Evolutionary conservation across 345 rosid species (phyloP), one percentile per base, ranked within the genome.

Genomic region (Durio zibethinus): DNA sequence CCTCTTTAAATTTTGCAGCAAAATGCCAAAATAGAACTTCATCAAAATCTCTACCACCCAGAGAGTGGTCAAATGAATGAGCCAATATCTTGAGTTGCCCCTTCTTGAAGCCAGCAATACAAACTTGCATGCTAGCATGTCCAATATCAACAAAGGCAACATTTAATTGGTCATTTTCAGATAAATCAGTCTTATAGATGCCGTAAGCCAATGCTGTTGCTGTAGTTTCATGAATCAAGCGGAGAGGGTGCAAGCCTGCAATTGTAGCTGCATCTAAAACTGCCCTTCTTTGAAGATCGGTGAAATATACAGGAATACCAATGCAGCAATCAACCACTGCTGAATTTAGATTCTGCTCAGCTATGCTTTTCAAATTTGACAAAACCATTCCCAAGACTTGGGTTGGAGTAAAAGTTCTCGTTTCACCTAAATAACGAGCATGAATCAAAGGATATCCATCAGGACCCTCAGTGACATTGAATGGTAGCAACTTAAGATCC

Each of bases 191-290:
- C 88, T 96, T 96, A 77, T 96, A 96, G 61, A 96, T 92, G 43
- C 99, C 99, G 84, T 96, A 96, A 4, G 97, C 98, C 88, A 96
- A 80, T 5, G 99, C 98, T 8, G 99, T 96, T 7, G 98, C 98
- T 2, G 98, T 92, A 0, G 97, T 93, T 83, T 96, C 99, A 76
- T 92, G 98, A 60, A 96, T 75, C 92, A 96, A 76, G 7, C 81
- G 94, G 48, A 96, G 85, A 15, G 99, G 99, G 75, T 87, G 97
- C 83, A 96, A 84, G 40, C 98, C 99, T 1, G 98, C 97, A 77
- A 96, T 92, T 15, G 88, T 90, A 4, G 99, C 98, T 5, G 98
- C 99, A 84, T 96, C 97, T 72, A 96, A 67, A 75, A 93, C 94
- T 50, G 99, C 98, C 78, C 99, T 91, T 72, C 99, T 85, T 80